Base-by-base conservation (phyloP, 148 eudicot genomes). In the Amaranthus palmeri region DNA sequence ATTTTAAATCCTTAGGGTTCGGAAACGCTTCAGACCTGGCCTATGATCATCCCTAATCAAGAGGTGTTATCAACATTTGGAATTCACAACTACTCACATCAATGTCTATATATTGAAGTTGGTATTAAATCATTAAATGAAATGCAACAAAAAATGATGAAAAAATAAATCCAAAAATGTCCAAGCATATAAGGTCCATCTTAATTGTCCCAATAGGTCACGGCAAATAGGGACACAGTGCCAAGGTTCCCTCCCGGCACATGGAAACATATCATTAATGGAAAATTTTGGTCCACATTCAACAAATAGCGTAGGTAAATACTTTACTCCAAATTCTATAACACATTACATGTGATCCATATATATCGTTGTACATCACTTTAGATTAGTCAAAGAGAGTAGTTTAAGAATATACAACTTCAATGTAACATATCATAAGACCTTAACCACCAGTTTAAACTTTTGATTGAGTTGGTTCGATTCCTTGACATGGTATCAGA, bases 201-300 rank as follows among this genome's bases (percentile, higher is more conserved):
- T n/a, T 15, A 2, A 46, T 65, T 46, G 53, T 65, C 13, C 18
- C 10, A 7, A 40, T 47, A 47, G 53, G 68, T 17, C 68, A 65
- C 14, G 13, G 41, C 40, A 65, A 46, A 65, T 65, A 65, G 53
- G 68, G 68, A 12, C 52, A 65, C 47, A 63, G 49, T 58, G 61
- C 61, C 2, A 18, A 13, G 8, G 41, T 65, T 65, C 68, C 68
- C 68, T n/a, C 53, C 40, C 18, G 9, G 10, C 68, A 65, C 68
- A 65, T 65, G 68, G 10, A 44, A 44, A 45, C 6, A 44, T 63
- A 10, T 63, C 49, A 43, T 36, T 3, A 11, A 15, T 41, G 48
- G 48, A 48, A 43, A 43, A 8, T n/a, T 40, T 65, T 45, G 68
- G 68, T 65, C 68, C 68, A 65, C 52, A 63, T 63, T 54, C 13